Evolutionary conservation across 2,329 filamentous ascomycete genomes (phyloP), one percentile per base, ranked within the genome.

Genomic region (Aspergillus piperis): DNA sequence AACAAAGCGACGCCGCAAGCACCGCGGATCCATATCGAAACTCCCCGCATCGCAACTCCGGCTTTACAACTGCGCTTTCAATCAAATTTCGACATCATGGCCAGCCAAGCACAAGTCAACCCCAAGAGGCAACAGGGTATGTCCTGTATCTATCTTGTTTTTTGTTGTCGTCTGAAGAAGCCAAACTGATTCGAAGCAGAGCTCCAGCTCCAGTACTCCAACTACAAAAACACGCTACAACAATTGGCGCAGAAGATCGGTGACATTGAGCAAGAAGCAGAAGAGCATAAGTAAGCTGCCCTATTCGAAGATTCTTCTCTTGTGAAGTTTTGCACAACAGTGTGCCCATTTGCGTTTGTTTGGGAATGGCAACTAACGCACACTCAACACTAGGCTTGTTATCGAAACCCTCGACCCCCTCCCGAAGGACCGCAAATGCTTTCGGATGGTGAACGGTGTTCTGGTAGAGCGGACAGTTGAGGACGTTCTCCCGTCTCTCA

Each of bases 401-500:
- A 86, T 98, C 54, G 94, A 98, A 74, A 98, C 94, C 3, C 81
- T 99, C 64, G 85, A 89, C 61, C 93, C 93, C 49, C 85, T 98
- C 23, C 84, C 91, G 1, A 85, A 83, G 65, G 90, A 96, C 67
- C 90, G 95, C 71, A 99, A 97, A 81, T 98, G 94, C 80, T 99
- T 98, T 80, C 93, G 95, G 69, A 92, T 99, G 86, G 96, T 99
- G 77, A 98, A 99, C 77, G 95, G 95, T 49, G 93, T 98, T 23
- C 82, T 99, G 60, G 91, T 96, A 57, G 95, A 99, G 81, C 86
- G 93, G 68, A 98, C 94, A 15, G 91, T 99, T 68, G 85, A 92
- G 77, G 95, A 98, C 76, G 91, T 99, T 11, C 83, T 96, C 58
- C 95, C 95, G 5, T 90, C 92, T 25, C 83, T 99, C 62, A 89